A percentile compares a stretch with the other conserved stretches of the same genome.
Evolutionary conservation across 768 basidiomycete genomes (phyloP).

Genomic region (Lactarius psammicola): DNA sequence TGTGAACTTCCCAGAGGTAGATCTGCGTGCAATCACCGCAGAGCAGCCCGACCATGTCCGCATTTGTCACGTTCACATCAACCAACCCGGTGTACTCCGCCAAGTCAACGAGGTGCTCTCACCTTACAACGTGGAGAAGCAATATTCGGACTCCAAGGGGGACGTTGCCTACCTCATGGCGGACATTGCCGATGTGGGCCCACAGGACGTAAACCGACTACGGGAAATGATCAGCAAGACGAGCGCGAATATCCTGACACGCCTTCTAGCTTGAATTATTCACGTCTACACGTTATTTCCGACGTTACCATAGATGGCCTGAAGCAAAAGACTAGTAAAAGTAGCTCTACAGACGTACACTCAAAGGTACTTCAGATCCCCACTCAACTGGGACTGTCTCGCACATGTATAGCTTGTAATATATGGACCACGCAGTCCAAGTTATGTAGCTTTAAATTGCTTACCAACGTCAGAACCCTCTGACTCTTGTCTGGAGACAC

Average conservation of each 20-base stretch:
- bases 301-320: not conserved
- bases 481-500: constrained; percentile 58
- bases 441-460: constrained; percentile 16
- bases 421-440: not conserved
- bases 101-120: constrained; percentile 93
- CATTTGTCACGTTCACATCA: constrained; percentile 93
- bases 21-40: constrained; percentile 85
- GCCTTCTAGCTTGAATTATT: constrained; percentile 59
- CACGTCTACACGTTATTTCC: not conserved
- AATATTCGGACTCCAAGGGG: constrained; percentile 96
- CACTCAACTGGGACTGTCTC: constrained; percentile 26
- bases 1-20: constrained; percentile 99
- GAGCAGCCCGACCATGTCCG: constrained; percentile 82
- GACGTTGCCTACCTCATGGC: constrained; percentile 95
- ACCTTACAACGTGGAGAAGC: constrained; percentile 98
- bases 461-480: constrained; percentile 33
- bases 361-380: constrained; percentile 19
- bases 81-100: constrained; percentile 92
- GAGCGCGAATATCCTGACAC: constrained; percentile 84
- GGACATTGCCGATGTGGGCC: constrained; percentile 90
- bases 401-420: constrained; percentile 19
- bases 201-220: constrained; percentile 71
- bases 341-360: constrained; percentile 2
- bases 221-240: constrained; percentile 77
- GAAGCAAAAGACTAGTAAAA: not conserved